phyloP scores from a whole-genome alignment of 2,329 filamentous ascomycete genomes.

The Colletotrichum tofieldiae region DNA sequence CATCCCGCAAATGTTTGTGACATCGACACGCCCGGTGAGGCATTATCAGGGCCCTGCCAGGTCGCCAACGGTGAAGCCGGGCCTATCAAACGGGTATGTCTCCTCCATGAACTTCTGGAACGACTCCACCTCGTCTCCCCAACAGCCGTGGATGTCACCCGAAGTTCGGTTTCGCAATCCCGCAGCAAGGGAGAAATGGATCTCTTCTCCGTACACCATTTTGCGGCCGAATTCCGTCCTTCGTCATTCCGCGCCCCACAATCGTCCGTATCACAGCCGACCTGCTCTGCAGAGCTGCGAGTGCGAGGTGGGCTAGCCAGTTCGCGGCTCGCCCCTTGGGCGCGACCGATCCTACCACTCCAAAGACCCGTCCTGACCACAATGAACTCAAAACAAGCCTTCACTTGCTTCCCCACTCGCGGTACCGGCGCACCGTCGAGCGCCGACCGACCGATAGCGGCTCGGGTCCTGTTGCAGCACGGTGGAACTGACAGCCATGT shows the following conservation, averaged over 20 bases:
- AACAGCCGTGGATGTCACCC: constrained; percentile 23
- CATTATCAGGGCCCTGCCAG: background rate
- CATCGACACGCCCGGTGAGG: background rate
- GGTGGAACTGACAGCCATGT: constrained; percentile 27
- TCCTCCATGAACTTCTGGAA: background rate
- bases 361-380: background rate
- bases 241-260: background rate
- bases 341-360: constrained; percentile 16
- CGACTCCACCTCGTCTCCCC: constrained; percentile 14
- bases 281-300: background rate
- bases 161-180: constrained; percentile 29
- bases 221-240: constrained; percentile 40
- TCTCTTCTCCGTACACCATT: background rate
- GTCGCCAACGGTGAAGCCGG: background rate
- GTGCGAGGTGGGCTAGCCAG: background rate
- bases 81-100: background rate
- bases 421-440: constrained; percentile 28
- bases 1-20: constrained; percentile 10
- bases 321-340: constrained; percentile 39
- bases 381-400: background rate
- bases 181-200: background rate
- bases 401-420: background rate
- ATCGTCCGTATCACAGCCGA: constrained; percentile 8
- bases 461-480: constrained; percentile 18
- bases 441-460: constrained; percentile 36